phyloP scores from a whole-genome alignment of 176 grass and related monocot species.

The Rhynchospora pubera region DNA sequence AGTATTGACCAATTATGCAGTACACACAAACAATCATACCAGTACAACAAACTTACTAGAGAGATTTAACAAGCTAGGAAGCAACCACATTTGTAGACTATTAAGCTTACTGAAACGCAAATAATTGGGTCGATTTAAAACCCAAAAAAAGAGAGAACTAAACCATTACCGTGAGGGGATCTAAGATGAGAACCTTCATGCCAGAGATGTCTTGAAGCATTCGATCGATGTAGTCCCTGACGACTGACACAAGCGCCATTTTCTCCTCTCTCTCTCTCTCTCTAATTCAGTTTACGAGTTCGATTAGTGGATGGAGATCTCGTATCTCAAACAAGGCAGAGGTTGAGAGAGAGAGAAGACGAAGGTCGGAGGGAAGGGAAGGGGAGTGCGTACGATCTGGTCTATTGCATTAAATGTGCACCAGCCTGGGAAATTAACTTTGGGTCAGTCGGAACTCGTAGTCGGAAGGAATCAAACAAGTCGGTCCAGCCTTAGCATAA shows the following conservation, averaged over 20 bases:
- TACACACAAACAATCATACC: background rate
- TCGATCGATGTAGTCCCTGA: slow-evolving; percentile 86
- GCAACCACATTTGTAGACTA: background rate
- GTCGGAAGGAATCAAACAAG: too few species aligned
- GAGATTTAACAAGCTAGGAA: background rate
- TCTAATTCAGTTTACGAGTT: background rate
- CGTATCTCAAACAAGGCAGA: background rate
- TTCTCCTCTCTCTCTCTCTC: background rate
- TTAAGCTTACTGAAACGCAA: background rate
- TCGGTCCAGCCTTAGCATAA: too few species aligned
- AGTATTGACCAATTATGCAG: background rate
- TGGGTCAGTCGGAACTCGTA: too few species aligned
- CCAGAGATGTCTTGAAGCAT: slow-evolving; percentile 93
- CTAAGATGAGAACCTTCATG: slow-evolving; percentile 96
- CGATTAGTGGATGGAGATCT: background rate
- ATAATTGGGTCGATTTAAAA: background rate
- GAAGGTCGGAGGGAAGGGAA: background rate
- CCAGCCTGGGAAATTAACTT: too few species aligned
- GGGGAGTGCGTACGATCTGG: too few species aligned
- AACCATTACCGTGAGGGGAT: slow-evolving; percentile 51
- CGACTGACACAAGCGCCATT: slow-evolving; percentile 68
- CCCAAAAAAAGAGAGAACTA: background rate
- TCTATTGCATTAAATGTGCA: too few species aligned
- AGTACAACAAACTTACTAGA: background rate
- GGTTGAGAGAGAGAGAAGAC: background rate